Evolutionary conservation across 495 filamentous ascomycete genomes (phyloP).

Genomic region (Filosporella fistucella): DNA sequence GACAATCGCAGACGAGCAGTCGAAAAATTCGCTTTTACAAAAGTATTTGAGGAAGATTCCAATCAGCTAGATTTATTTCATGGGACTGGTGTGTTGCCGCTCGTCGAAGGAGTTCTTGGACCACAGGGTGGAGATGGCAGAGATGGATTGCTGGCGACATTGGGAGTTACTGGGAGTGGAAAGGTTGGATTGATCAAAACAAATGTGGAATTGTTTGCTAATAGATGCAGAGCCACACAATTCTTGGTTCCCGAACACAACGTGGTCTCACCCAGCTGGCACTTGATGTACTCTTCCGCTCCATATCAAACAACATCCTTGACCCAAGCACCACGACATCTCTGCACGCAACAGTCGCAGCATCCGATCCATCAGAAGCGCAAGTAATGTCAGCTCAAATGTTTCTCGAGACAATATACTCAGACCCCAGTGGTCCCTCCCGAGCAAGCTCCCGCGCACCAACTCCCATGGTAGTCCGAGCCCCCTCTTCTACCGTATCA

Average conservation of each 20-base stretch:
- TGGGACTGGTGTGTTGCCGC: slow-evolving; percentile 66
- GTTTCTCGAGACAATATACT: slow-evolving; percentile 79
- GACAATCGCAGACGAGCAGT: slow-evolving; percentile 76
- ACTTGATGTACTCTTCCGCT: slow-evolving; percentile 84
- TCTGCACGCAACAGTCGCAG: slow-evolving; percentile 64
- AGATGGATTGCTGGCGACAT: slow-evolving; percentile 85
- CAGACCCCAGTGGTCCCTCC: slow-evolving; percentile 53
- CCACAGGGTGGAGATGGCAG: slow-evolving; percentile 64
- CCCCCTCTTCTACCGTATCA: slow-evolving; percentile 29
- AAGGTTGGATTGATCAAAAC: slow-evolving; percentile 58
- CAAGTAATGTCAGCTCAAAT: slow-evolving; percentile 68
- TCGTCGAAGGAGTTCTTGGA: slow-evolving; percentile 76
- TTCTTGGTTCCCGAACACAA: slow-evolving; percentile 81
- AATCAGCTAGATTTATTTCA: slow-evolving; percentile 85
- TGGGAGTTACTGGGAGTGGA: slow-evolving; percentile 93
- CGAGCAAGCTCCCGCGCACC: slow-evolving; percentile 65
- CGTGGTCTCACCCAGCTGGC: slow-evolving; percentile 88
- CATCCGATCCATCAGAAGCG: slow-evolving; percentile 79
- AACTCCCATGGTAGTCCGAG: slow-evolving; percentile 76
- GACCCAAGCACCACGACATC: slow-evolving; percentile 53
- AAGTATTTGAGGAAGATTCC: slow-evolving; percentile 82
- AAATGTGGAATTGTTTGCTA: background rate
- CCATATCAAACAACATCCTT: slow-evolving; percentile 62
- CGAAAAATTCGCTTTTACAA: slow-evolving; percentile 92
- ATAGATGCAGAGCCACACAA: slow-evolving; percentile 84